These are phyloP conservation scores for Chytriomyces sp. DNA, from an alignment of 192 early-diverging fungal species.

Conservation along the genomic window DNA sequence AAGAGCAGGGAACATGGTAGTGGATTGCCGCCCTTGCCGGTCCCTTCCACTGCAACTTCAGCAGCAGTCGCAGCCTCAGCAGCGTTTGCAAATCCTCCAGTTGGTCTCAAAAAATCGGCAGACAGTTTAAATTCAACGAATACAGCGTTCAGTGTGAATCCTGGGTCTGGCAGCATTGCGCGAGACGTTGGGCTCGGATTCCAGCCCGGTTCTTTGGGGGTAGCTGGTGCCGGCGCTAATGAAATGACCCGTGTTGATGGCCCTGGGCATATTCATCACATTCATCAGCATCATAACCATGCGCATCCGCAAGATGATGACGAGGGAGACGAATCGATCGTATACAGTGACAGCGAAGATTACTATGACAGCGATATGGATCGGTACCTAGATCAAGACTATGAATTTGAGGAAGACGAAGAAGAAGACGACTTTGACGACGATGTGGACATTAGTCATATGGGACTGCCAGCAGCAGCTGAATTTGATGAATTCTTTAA, in stretches of 20 bases:
- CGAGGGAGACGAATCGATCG: background rate
- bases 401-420: conserved; percentile 27
- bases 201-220: background rate
- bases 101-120: no score
- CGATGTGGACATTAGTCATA: background rate
- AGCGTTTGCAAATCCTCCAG: no score
- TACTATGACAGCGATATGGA: background rate
- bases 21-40: no score
- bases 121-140: background rate
- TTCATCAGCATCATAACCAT: background rate
- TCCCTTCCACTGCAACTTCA: no score
- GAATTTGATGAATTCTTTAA: conserved; percentile 14
- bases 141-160: background rate
- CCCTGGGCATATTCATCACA: background rate
- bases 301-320: background rate
- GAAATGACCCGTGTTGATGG: background rate
- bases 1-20: no score
- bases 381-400: background rate
- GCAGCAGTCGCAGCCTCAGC: no score
- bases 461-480: background rate
- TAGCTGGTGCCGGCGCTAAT: background rate
- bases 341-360: background rate
- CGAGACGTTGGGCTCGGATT: background rate
- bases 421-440: conserved; percentile 1
- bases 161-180: background rate